Percentiles rank a stretch among this genome's conserved stretches.
These are phyloP conservation scores for Castanea sativa DNA, from an alignment of 306 rosid species.

Conservation along the genomic window DNA sequence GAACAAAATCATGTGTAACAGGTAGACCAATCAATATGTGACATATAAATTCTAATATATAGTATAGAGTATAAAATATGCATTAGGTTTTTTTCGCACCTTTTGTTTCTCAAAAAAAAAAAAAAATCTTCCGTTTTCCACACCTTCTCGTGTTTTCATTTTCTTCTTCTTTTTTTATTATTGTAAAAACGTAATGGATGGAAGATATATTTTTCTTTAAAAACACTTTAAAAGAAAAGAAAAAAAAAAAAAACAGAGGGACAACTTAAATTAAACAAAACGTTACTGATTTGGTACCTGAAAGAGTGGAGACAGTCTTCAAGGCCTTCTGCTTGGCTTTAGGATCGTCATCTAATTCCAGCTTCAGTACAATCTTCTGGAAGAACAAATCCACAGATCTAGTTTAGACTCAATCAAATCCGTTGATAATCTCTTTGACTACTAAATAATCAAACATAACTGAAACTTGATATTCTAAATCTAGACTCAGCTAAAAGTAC, in stretches of 20 bases:
- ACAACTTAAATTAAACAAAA: not conserved
- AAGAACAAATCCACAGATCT: constrained; percentile 26
- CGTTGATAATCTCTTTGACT: not conserved
- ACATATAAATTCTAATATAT: not conserved
- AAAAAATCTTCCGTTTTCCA: no score
- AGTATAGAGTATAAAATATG: no score
- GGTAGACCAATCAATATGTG: not conserved
- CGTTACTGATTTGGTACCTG: constrained; percentile 46
- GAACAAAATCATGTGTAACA: not conserved
- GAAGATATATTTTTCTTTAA: not conserved
- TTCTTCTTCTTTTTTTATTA: not conserved
- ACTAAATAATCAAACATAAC: not conserved
- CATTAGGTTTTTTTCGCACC: no score
- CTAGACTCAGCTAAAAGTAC: constrained; percentile 7
- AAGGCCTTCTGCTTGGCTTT: constrained; percentile 90
- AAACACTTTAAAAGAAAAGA: constrained; percentile 1
- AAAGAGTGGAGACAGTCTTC: constrained; percentile 75
- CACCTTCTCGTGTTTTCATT: not conserved
- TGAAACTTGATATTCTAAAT: not conserved
- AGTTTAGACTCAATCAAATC: constrained; percentile 20
- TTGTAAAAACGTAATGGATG: not conserved
- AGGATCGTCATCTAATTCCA: constrained; percentile 67
- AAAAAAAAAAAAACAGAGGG: not conserved
- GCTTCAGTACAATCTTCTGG: constrained; percentile 76
- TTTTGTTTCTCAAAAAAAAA: no score